Conservation (phyloP, 805 yeast genomes). For the Ascoidea asiatica region DNA sequence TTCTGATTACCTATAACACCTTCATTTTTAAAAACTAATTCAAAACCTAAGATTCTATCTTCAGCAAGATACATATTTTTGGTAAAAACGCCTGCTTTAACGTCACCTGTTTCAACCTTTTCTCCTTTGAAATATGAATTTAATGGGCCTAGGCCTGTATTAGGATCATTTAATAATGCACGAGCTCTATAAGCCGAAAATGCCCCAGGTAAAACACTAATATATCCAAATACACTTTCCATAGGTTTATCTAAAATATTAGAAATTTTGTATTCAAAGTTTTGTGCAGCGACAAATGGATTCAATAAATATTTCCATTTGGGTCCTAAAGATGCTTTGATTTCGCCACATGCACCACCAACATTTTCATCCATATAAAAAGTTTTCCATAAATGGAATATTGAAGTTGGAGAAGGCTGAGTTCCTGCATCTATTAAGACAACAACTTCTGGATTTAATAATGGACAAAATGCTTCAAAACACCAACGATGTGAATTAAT, state of each 20-base stretch:
- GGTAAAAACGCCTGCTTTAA: constrained; percentile 71
- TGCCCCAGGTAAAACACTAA: constrained; percentile 92
- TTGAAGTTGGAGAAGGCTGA: constrained; percentile 72
- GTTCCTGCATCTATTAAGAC: constrained; percentile 91
- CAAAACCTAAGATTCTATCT: constrained; percentile 91
- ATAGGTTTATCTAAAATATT: constrained; percentile 92
- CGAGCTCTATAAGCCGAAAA: constrained; percentile 85
- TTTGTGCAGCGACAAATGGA: constrained; percentile 94
- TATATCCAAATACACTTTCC: constrained; percentile 90
- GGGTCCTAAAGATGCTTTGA: constrained; percentile 71
- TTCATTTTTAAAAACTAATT: constrained; percentile 70
- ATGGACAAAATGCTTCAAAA: constrained; percentile 81
- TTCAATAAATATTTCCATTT: constrained; percentile 43
- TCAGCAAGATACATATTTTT: constrained; percentile 96
- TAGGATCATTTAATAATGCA: constrained; percentile 52
- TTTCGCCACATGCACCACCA: constrained; percentile 98
- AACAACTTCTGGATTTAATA: constrained; percentile 72
- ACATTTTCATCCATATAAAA: constrained; percentile 65
- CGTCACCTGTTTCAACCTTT: constrained; percentile 33
- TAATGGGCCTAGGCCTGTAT: constrained; percentile 70
- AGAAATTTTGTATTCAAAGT: constrained; percentile 92
- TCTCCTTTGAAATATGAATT: constrained; percentile 91
- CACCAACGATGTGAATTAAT: constrained; percentile 98
- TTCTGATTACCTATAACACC: too few relatives aligned
- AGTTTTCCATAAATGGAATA: constrained; percentile 81